These are phyloP conservation scores for Zoysia matrella DNA, from an alignment of 202 grass and related monocot species.

Conservation along the genomic window DNA sequence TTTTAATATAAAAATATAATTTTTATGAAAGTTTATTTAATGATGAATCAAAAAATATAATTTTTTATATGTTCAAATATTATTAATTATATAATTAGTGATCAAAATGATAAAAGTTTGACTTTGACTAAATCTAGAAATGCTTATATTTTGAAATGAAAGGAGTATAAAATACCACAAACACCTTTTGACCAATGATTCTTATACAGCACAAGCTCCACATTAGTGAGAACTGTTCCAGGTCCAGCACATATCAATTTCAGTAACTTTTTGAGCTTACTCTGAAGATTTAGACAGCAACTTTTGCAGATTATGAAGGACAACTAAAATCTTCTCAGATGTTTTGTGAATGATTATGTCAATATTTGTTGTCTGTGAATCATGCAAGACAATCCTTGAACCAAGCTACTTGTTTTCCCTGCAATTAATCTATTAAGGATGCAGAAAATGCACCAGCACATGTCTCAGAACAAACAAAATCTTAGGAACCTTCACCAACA, in stretches of 20 bases:
- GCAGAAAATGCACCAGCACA: not conserved
- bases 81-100: too few species aligned
- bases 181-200: not conserved
- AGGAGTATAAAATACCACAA: not conserved
- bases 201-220: not conserved
- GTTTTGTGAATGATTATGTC: not conserved
- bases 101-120: too few species aligned
- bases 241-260: not conserved
- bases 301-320: not conserved
- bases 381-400: not conserved
- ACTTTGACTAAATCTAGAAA: too few species aligned
- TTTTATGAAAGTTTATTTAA: too few species aligned
- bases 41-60: too few species aligned
- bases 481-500: constrained; percentile 32
- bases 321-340: not conserved
- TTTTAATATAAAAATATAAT: too few species aligned
- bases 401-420: not conserved
- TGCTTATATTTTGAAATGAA: too few species aligned
- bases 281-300: not conserved
- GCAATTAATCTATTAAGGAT: not conserved
- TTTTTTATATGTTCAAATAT: too few species aligned
- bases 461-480: not conserved
- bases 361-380: not conserved
- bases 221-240: not conserved
- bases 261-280: not conserved